Conservation (phyloP, 345 rosid genomes). For the Populus euphratica region DNA sequence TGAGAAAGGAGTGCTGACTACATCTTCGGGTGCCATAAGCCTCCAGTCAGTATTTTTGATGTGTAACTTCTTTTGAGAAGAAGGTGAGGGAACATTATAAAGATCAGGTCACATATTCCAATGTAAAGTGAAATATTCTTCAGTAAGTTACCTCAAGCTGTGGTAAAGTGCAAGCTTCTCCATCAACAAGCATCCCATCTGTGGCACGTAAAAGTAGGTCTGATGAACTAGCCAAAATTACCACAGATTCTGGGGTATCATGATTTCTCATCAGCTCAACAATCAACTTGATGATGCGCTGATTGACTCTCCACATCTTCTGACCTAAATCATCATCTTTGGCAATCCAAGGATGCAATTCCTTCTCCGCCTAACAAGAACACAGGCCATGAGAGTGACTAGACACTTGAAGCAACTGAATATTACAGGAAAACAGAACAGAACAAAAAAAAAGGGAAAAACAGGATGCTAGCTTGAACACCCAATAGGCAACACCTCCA, state of each 20-base stretch:
- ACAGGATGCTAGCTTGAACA: constrained; percentile 10
- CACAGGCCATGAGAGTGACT: constrained; percentile 31
- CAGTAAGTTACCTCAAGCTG: constrained; percentile 69
- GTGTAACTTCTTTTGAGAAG: background rate
- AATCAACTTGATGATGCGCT: constrained; percentile 77
- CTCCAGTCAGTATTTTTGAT: background rate
- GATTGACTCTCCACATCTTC: constrained; percentile 95
- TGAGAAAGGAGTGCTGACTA: background rate
- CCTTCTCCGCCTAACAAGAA: constrained; percentile 81
- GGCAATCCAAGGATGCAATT: constrained; percentile 95
- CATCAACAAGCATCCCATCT: constrained; percentile 95
- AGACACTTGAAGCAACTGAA: constrained; percentile 10
- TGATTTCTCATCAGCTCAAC: constrained; percentile 95
- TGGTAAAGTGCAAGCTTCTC: constrained; percentile 96
- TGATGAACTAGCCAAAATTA: constrained; percentile 86
- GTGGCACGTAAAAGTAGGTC: constrained; percentile 95
- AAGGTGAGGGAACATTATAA: background rate
- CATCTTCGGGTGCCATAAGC: background rate
- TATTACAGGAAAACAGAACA: background rate
- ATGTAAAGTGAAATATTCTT: background rate
- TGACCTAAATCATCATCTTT: constrained; percentile 93
- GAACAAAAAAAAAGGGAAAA: background rate
- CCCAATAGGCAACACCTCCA: constrained; percentile 8
- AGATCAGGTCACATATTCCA: background rate
- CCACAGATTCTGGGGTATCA: constrained; percentile 72